Evolutionary conservation across 2,329 filamentous ascomycete species (phyloP), one percentile per base, ranked within the genome.

Genomic region (Aspergillus uvarum): DNA sequence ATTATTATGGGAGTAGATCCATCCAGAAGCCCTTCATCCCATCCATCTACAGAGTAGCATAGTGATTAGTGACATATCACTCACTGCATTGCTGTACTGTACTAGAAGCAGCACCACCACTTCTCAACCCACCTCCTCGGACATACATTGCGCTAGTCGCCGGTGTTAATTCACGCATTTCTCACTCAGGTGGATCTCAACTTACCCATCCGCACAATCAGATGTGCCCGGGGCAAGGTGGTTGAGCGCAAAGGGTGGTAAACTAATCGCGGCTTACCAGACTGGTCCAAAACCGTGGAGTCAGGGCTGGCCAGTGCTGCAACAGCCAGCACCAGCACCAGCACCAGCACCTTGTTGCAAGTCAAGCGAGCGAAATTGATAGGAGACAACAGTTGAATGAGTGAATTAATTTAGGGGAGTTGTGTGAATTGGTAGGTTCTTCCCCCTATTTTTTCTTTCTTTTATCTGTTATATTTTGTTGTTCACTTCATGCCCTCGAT

Each of bases 191-290:
- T 58, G 59, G 56, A 57, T 52, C 54, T 31, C n/a, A 21, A 24
- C 21, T 53, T 44, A 49, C 51, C 52, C 54, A 44, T 59, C 51
- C 54, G 35, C 29, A 60, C 61, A 44, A 59, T 63, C 64, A 63
- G 62, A 65, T 65, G 58, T 51, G 59, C 53, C 48, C 52, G 32
- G 59, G 59, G 54, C 51, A 5, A 16, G 38, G 14, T n/a, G 38
- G 14, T 42, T 16, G 38, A 42, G 16, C 14, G 14, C 16, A n/a
- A 42, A 42, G 38, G 38, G 38, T 44, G 38, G 38, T 44, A 44
- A 44, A 44, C 38, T 44, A 59, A 62, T 65, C 59, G 59, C 63
- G 60, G 58, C 51, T 56, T 61, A 22, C 47, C 42, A 56, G 42
- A 22, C n/a, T 22, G 11, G 51, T 44, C 53, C 54, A 50, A 52